A percentile compares a stretch with the other conserved stretches of the same genome.
Conservation (phyloP, 116 monocot species). For the Iris pallida region DNA sequence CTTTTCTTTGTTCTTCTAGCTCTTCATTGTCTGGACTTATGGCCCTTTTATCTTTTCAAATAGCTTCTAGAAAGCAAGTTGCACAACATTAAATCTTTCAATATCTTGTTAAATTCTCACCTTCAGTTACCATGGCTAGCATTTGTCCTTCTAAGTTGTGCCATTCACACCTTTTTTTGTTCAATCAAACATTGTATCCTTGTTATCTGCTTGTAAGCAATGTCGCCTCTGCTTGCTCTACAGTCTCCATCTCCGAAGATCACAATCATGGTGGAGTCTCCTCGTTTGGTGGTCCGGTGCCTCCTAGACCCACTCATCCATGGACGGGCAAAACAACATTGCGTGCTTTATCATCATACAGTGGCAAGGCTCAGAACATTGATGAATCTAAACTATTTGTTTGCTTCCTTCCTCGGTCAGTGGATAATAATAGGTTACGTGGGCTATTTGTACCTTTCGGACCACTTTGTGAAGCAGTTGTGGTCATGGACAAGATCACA, state of each 20-base stretch:
- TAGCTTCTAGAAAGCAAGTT: background rate
- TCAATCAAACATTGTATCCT: too few species aligned
- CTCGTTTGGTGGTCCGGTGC: background rate
- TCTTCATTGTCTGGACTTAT: too few species aligned
- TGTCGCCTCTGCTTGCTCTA: conserved; percentile 23
- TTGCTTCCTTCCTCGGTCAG: conserved; percentile 32
- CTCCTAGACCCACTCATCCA: background rate
- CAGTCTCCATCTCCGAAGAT: background rate
- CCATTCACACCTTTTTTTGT: too few species aligned
- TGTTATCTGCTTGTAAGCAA: too few species aligned
- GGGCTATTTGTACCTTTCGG: conserved; percentile 50
- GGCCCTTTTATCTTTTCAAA: too few species aligned
- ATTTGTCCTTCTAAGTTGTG: too few species aligned
- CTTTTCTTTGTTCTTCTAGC: too few species aligned
- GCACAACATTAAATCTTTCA: too few species aligned
- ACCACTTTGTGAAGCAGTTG: conserved; percentile 5
- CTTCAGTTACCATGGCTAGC: too few species aligned
- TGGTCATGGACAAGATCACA: conserved; percentile 29
- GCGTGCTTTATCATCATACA: too few species aligned
- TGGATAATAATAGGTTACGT: conserved; percentile 29
- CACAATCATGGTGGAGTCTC: conserved; percentile 1
- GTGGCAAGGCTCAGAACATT: conserved; percentile 5
- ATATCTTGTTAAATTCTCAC: too few species aligned
- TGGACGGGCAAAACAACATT: background rate
- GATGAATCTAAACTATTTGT: conserved; percentile 39